These are phyloP conservation scores for Phalaenopsis equestris DNA, from an alignment of 106 monocot genomes.

Conservation along the genomic window DNA sequence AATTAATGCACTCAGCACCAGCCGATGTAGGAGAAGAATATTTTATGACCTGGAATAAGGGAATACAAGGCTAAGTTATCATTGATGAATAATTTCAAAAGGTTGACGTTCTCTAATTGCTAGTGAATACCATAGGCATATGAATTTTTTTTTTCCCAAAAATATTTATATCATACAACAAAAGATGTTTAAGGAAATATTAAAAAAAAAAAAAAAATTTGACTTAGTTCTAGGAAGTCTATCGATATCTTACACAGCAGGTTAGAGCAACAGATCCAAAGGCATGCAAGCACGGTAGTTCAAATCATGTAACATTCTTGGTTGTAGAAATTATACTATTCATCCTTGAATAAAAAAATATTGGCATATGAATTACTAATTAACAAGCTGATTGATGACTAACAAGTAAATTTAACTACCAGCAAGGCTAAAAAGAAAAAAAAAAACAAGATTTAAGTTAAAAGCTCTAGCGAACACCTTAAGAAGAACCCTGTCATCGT, in stretches of 20 bases:
- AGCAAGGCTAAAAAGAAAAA: neutral
- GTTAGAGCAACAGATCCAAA: too few relatives aligned
- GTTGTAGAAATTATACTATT: too few relatives aligned
- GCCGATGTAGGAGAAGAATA: slow-evolving; percentile 22
- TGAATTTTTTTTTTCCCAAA: neutral
- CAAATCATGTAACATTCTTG: too few relatives aligned
- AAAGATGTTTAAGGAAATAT: neutral
- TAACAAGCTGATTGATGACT: neutral
- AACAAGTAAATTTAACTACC: neutral
- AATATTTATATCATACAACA: neutral
- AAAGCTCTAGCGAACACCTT: neutral
- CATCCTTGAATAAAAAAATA: neutral
- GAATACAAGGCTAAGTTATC: neutral
- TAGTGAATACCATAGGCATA: neutral
- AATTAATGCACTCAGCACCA: slow-evolving; percentile 26
- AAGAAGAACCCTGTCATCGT: slow-evolving; percentile 8
- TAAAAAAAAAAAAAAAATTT: neutral
- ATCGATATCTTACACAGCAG: neutral
- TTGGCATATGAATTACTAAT: neutral
- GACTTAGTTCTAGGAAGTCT: neutral
- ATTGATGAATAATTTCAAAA: neutral
- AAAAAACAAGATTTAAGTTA: neutral
- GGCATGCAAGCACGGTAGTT: too few relatives aligned
- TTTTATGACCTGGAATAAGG: slow-evolving; percentile 22
- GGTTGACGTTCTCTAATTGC: neutral